Conservation (phyloP, 306 rosid species). For the Cucurbita pepo region DNA sequence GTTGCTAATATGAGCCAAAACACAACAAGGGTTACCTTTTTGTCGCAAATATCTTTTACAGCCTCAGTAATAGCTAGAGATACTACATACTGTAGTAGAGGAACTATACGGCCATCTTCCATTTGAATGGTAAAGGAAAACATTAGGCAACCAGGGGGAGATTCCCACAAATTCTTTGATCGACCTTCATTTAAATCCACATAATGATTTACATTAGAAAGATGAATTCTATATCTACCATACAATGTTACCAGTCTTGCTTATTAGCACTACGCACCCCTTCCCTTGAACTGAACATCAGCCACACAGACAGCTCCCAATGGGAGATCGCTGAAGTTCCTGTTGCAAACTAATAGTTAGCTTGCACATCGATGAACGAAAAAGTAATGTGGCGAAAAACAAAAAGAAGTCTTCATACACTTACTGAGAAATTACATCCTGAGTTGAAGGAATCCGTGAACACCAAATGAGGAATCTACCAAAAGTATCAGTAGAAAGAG, state of each 20-base stretch:
- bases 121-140: slow-evolving; percentile 76
- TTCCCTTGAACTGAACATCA: slow-evolving; percentile 73
- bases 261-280: slow-evolving; percentile 39
- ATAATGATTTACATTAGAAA: slow-evolving; percentile 5
- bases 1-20: background rate
- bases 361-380: background rate
- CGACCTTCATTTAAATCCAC: slow-evolving; percentile 38
- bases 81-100: slow-evolving; percentile 71
- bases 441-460: slow-evolving; percentile 63
- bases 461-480: slow-evolving; percentile 85
- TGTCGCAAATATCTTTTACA: slow-evolving; percentile 63
- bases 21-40: slow-evolving; percentile 22
- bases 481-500: slow-evolving; percentile 54
- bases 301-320: slow-evolving; percentile 70
- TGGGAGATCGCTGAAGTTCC: slow-evolving; percentile 80
- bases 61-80: slow-evolving; percentile 82
- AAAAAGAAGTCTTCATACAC: slow-evolving; percentile 3
- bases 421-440: slow-evolving; percentile 69
- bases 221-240: background rate
- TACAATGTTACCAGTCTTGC: background rate
- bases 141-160: slow-evolving; percentile 76
- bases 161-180: slow-evolving; percentile 83
- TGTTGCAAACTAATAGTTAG: slow-evolving; percentile 22
- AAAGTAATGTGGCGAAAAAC: background rate
- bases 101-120: slow-evolving; percentile 75